Percentiles rank a stretch among this genome's conserved stretches.
Conservation (phyloP, 2,329 filamentous ascomycete genomes). For the Simplicillium aogashimaense region DNA sequence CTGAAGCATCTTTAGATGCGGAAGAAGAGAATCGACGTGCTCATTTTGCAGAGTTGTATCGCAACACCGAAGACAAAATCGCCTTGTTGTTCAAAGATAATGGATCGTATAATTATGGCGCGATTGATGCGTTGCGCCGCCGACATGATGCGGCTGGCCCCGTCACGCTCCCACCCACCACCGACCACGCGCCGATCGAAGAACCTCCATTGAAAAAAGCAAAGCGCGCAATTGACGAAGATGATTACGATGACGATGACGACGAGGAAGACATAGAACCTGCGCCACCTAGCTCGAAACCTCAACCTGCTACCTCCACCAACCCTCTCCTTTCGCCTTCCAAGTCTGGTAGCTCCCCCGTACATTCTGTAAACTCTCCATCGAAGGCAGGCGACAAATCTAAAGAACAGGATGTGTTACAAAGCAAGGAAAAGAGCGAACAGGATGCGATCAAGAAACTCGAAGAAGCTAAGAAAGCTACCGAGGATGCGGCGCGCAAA, state of each 20-base stretch:
- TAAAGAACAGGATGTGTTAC: constrained; percentile 36
- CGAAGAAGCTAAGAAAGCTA: constrained; percentile 83
- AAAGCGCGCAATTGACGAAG: constrained; percentile 70
- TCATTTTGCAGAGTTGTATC: constrained; percentile 69
- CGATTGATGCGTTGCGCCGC: constrained; percentile 43
- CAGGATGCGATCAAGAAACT: constrained; percentile 89
- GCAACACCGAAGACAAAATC: constrained; percentile 67
- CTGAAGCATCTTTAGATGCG: constrained; percentile 50
- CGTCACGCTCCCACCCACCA: constrained; percentile 40
- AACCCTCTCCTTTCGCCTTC: constrained; percentile 56
- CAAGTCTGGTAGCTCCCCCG: constrained; percentile 59
- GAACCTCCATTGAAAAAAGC: constrained; percentile 63
- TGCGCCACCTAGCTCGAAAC: constrained; percentile 39
- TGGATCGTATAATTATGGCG: constrained; percentile 39
- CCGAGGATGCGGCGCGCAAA: constrained; percentile 78
- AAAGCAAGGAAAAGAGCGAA: constrained; percentile 55
- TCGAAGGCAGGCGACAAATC: constrained; percentile 46
- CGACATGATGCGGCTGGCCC: constrained; percentile 26
- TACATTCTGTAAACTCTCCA: constrained; percentile 51
- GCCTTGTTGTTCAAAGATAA: constrained; percentile 60
- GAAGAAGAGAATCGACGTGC: constrained; percentile 63
- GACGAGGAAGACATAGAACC: constrained; percentile 59
- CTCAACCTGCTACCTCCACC: constrained; percentile 36
- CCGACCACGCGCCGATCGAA: constrained; percentile 47
- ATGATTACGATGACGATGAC: constrained; percentile 80